Conservation (phyloP, 768 basidiomycete species). For the Mycena albidolilacea region DNA sequence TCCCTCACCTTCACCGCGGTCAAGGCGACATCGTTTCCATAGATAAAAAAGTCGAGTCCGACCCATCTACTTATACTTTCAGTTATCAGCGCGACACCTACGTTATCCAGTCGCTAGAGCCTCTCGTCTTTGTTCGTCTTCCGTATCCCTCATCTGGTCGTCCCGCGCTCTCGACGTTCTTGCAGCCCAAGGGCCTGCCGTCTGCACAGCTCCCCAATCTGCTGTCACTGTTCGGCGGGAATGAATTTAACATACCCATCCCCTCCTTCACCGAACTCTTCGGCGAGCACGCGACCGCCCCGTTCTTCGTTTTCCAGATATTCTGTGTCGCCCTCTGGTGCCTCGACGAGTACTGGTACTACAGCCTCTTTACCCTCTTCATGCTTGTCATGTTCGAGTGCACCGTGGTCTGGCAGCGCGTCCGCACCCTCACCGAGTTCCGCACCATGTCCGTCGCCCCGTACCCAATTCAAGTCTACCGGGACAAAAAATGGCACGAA, state of each 20-base stretch:
- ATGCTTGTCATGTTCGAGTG: conserved; percentile 99
- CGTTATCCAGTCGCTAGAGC: conserved; percentile 70
- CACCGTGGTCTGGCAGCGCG: conserved; percentile 99
- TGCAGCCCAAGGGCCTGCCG: conserved; percentile 70
- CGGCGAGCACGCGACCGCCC: conserved; percentile 95
- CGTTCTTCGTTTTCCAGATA: conserved; percentile 99
- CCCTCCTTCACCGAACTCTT: conserved; percentile 95
- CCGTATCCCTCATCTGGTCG: conserved; percentile 88
- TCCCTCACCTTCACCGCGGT: conserved; percentile 87
- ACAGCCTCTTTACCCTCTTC: conserved; percentile 96
- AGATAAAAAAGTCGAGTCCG: conserved; percentile 70
- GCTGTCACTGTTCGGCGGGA: conserved; percentile 84
- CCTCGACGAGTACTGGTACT: conserved; percentile 99
- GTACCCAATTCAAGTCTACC: conserved; percentile 86
- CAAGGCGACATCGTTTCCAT: conserved; percentile 91
- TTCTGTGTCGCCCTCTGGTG: conserved; percentile 99
- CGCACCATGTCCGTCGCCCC: conserved; percentile 96
- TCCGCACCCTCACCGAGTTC: conserved; percentile 94
- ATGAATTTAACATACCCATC: conserved; percentile 97
- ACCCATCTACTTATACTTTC: conserved; percentile 84
- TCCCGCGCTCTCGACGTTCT: conserved; percentile 79
- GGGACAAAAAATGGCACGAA: conserved; percentile 85
- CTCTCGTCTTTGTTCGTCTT: conserved; percentile 79
- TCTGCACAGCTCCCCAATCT: conserved; percentile 64
- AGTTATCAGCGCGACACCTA: conserved; percentile 97